Conservation (phyloP, 345 rosid species). For the Hibiscus syriacus region DNA sequence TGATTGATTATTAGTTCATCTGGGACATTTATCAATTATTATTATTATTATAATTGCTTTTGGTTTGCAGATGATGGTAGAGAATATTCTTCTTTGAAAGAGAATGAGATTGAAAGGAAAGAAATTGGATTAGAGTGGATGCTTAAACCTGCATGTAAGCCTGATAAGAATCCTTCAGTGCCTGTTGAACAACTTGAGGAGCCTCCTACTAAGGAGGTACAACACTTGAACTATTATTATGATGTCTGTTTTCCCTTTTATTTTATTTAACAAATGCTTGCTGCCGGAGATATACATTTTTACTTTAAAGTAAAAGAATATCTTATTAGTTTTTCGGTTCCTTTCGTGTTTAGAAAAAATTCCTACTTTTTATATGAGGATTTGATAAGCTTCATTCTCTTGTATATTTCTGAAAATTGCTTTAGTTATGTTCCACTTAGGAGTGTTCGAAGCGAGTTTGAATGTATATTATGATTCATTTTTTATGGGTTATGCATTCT, state of each 20-base stretch:
- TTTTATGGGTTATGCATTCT: background rate
- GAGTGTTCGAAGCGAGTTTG: background rate
- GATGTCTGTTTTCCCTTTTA: background rate
- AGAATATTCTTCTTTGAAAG: conserved; percentile 17
- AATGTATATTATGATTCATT: background rate
- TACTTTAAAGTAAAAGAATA: background rate
- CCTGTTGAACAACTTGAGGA: conserved; percentile 36
- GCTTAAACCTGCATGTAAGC: conserved; percentile 54
- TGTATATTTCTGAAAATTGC: conserved; percentile 4
- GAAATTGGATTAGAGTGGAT: conserved; percentile 84
- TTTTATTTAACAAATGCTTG: background rate
- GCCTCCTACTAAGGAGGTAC: conserved; percentile 48
- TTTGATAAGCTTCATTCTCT: background rate
- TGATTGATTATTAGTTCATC: conserved; percentile 3
- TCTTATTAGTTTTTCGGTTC: background rate
- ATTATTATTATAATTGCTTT: background rate
- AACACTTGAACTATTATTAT: background rate
- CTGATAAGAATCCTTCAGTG: conserved; percentile 24
- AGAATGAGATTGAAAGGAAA: conserved; percentile 50
- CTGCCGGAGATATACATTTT: background rate
- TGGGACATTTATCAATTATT: background rate
- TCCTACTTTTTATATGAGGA: background rate
- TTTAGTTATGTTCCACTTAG: background rate
- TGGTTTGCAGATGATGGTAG: conserved; percentile 20
- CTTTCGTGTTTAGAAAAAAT: background rate